A percentile compares a stretch with the other conserved stretches of the same genome.
Evolutionary conservation across 495 filamentous ascomycete genomes (phyloP).

Genomic region (Tuber aestivum): DNA sequence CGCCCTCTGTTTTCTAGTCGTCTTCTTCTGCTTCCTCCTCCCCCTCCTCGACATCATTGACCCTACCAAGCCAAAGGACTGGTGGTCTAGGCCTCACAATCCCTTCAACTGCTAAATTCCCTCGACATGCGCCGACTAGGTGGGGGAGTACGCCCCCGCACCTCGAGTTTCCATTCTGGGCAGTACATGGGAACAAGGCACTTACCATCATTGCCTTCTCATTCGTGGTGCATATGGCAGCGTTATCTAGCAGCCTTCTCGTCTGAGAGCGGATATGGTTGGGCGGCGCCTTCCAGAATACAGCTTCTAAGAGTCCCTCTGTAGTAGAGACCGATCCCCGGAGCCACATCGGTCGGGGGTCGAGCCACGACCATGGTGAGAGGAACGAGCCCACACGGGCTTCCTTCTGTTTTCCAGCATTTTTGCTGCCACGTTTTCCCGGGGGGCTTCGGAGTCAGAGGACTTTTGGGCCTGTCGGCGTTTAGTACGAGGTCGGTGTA

Average conservation of each 20-base stretch:
- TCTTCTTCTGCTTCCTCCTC: slow-evolving; percentile 10
- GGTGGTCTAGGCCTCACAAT: slow-evolving; percentile 38
- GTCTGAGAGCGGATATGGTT: slow-evolving; percentile 24
- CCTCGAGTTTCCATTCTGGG: slow-evolving; percentile 3
- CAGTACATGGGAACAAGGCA: slow-evolving; percentile 31
- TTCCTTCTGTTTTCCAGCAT: slow-evolving; percentile 9
- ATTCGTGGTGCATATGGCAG: slow-evolving; percentile 33
- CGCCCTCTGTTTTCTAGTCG: slow-evolving; percentile 6
- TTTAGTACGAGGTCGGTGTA: slow-evolving; percentile 30
- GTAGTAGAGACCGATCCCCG: slow-evolving; percentile 19
- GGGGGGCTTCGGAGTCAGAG: slow-evolving; percentile 7
- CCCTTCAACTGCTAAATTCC: slow-evolving; percentile 20
- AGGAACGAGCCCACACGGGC: too few species aligned
- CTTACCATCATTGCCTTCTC: slow-evolving; percentile 37
- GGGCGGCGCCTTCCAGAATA: slow-evolving; percentile 25
- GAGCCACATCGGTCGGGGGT: neutral
- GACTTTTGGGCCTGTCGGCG: neutral
- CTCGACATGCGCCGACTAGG: too few species aligned
- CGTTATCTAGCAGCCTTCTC: slow-evolving; percentile 36
- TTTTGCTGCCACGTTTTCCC: slow-evolving; percentile 18
- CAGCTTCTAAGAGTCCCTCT: slow-evolving; percentile 21
- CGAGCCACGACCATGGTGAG: neutral
- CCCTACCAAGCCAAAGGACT: slow-evolving; percentile 36
- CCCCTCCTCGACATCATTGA: slow-evolving; percentile 3
- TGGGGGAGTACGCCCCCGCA: slow-evolving; percentile 34